Conservation (phyloP, 345 rosid genomes). For the Psidium guajava region DNA sequence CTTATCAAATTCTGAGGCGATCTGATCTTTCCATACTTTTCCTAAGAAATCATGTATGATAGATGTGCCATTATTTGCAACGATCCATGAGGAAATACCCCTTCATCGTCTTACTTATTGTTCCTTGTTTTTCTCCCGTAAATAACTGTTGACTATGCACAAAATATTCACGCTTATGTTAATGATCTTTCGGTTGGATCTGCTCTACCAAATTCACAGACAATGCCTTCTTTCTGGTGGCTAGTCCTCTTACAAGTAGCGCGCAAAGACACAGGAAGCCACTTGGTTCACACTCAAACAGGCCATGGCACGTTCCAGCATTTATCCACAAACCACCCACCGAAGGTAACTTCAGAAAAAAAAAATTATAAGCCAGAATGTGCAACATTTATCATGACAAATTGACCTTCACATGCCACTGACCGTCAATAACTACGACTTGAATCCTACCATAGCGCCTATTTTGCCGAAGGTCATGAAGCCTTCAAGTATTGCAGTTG, state of each 20-base stretch:
- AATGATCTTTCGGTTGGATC: conserved; percentile 1
- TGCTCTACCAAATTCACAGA: conserved; percentile 16
- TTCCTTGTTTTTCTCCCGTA: neutral
- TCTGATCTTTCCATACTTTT: neutral
- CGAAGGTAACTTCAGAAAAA: neutral
- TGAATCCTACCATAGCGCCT: conserved; percentile 16
- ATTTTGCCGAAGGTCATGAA: conserved; percentile 11
- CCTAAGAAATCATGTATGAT: neutral
- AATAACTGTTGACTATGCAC: neutral
- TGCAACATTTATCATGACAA: neutral
- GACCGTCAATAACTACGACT: neutral
- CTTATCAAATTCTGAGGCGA: neutral
- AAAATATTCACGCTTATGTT: neutral
- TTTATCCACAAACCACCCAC: conserved; percentile 7
- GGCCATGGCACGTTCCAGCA: conserved; percentile 11
- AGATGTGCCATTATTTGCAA: neutral
- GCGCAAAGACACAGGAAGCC: conserved; percentile 17
- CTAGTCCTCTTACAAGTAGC: conserved; percentile 10
- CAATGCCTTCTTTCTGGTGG: conserved; percentile 5
- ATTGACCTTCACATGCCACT: neutral
- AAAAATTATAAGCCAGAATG: neutral
- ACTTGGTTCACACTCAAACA: conserved; percentile 2
- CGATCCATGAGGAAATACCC: neutral
- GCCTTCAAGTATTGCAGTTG: conserved; percentile 40
- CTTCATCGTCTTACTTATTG: neutral